Evolutionary conservation across 192 early-diverging fungal genomes (phyloP).

Genomic region (Backusella liffmaniae): DNA sequence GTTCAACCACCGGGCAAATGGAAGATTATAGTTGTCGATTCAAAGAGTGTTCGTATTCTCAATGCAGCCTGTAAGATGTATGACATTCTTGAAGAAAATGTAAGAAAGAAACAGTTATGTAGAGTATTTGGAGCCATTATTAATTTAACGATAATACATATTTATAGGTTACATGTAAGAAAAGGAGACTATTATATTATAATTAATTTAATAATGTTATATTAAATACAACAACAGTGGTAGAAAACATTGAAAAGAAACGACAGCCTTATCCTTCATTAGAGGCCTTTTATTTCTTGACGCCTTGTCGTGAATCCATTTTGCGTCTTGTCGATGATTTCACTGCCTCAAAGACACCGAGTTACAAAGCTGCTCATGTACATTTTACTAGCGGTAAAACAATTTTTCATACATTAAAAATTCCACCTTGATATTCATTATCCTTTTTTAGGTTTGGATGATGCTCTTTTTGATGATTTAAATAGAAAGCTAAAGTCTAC

Average conservation of each 20-base stretch:
- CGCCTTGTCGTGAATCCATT: slow-evolving; percentile 56
- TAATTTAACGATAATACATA: not conserved
- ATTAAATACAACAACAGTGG: slow-evolving; percentile 38
- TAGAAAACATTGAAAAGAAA: slow-evolving; percentile 59
- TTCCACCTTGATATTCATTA: not conserved
- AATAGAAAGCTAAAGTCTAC: slow-evolving; percentile 51
- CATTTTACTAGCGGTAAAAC: slow-evolving; percentile 56
- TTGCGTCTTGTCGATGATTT: slow-evolving; percentile 60
- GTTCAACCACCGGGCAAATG: slow-evolving; percentile 71
- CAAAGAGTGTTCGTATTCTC: slow-evolving; percentile 67
- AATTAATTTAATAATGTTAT: not conserved
- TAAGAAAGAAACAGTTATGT: slow-evolving; percentile 18
- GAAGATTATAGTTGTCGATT: slow-evolving; percentile 85
- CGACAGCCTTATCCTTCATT: slow-evolving; percentile 59
- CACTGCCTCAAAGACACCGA: slow-evolving; percentile 36
- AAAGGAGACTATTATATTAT: not conserved
- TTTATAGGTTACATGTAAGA: slow-evolving; percentile 27
- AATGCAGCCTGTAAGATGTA: slow-evolving; percentile 75
- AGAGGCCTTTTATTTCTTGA: slow-evolving; percentile 62
- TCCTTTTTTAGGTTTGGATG: slow-evolving; percentile 55
- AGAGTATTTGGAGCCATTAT: not conserved
- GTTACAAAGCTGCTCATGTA: slow-evolving; percentile 62
- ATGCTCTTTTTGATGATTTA: slow-evolving; percentile 54
- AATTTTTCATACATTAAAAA: not conserved
- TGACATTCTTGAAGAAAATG: slow-evolving; percentile 74